Conservation (phyloP, 2,329 filamentous ascomycete genomes). For the Epichloe typhina region DNA sequence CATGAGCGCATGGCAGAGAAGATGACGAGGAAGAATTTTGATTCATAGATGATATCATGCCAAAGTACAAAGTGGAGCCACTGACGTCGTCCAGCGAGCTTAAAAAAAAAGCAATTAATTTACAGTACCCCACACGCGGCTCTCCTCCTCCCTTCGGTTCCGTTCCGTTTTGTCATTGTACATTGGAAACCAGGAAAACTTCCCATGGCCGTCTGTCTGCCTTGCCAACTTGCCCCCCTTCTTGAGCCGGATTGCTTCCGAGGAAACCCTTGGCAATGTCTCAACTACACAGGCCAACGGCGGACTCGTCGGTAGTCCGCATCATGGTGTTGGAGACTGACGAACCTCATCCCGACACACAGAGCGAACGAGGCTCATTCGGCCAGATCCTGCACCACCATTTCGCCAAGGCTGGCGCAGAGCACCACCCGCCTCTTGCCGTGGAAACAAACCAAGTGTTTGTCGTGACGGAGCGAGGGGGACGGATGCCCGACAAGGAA, state of each 20-base stretch:
- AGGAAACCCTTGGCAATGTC: slow-evolving; percentile 10
- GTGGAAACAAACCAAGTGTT: slow-evolving; percentile 42
- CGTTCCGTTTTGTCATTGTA: too few species aligned
- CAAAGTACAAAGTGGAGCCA: background rate
- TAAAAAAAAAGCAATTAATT: too few species aligned
- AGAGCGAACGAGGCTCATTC: slow-evolving; percentile 36
- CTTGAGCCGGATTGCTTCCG: too few species aligned
- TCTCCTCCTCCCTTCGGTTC: too few species aligned
- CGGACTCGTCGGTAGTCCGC: slow-evolving; percentile 17
- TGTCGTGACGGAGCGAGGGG: slow-evolving; percentile 35
- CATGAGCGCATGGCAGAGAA: background rate
- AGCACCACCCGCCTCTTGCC: slow-evolving; percentile 38
- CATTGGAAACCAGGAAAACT: too few species aligned
- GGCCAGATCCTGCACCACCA: slow-evolving; percentile 38
- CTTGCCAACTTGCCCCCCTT: too few species aligned
- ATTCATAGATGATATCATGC: background rate
- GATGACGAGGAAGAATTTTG: background rate
- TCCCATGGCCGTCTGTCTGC: too few species aligned
- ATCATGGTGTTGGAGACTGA: slow-evolving; percentile 47
- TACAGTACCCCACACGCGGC: too few species aligned
- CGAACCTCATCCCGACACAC: slow-evolving; percentile 36
- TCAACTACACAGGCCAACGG: slow-evolving; percentile 14
- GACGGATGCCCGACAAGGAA: slow-evolving; percentile 30
- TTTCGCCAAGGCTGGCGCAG: slow-evolving; percentile 35
- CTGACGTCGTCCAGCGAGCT: too few species aligned